Evolutionary conservation across 352 stramenopile genomes (phyloP).

Genomic region (Pythium pectinolyticum): DNA sequence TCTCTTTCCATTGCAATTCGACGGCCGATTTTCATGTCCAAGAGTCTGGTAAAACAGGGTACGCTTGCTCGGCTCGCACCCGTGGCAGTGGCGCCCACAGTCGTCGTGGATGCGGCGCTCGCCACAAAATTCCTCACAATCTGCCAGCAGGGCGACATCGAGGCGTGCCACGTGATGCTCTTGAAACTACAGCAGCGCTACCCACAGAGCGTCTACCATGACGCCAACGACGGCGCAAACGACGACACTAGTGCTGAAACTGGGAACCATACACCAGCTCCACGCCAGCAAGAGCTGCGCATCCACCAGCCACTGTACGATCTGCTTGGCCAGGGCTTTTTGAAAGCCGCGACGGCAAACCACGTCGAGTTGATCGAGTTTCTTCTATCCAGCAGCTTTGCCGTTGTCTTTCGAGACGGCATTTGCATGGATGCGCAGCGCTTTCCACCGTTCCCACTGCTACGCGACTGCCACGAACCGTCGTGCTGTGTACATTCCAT

Average conservation of each 20-base stretch:
- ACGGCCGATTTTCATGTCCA: constrained; percentile 11
- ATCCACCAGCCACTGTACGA: constrained; percentile 27
- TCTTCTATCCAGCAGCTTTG: constrained; percentile 21
- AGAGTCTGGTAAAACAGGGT: constrained; percentile 1
- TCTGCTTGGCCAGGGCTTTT: constrained; percentile 18
- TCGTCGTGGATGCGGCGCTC: constrained; percentile 17
- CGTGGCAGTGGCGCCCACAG: background rate
- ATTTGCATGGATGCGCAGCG: constrained; percentile 5
- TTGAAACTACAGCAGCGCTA: constrained; percentile 21
- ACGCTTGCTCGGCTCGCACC: background rate
- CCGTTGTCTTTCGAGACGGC: constrained; percentile 10
- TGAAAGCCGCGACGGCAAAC: constrained; percentile 10
- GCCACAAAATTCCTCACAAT: constrained; percentile 5
- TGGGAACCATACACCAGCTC: background rate
- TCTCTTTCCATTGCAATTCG: too few relatives aligned
- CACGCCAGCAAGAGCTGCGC: background rate
- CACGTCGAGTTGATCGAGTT: constrained; percentile 25
- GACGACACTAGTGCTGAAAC: too few relatives aligned
- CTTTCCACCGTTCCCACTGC: constrained; percentile 20
- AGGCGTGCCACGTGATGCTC: constrained; percentile 19
- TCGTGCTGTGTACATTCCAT: constrained; percentile 15
- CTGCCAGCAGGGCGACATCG: constrained; percentile 19
- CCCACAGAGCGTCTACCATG: constrained; percentile 4
- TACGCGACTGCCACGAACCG: constrained; percentile 4
- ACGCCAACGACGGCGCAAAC: background rate